Conservation (phyloP, 2,329 filamentous ascomycete genomes). For the Monilinia fructicola region DNA sequence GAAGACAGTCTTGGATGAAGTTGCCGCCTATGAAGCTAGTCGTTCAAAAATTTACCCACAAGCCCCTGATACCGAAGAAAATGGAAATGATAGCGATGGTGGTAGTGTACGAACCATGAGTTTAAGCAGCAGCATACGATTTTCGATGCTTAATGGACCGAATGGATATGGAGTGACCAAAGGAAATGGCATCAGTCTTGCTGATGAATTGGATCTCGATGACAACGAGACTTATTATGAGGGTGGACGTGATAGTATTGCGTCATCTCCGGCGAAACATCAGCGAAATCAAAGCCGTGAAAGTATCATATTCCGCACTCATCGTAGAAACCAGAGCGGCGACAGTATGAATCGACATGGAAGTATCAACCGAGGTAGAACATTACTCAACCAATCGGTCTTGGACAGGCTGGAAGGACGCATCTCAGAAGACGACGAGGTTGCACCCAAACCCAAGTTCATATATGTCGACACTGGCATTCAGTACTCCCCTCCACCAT, state of each 20-base stretch:
- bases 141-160: constrained; percentile 65
- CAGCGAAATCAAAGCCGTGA: constrained; percentile 58
- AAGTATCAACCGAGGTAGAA: constrained; percentile 54
- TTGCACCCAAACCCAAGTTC: constrained; percentile 43
- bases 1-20: constrained; percentile 80
- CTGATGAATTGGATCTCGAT: constrained; percentile 87
- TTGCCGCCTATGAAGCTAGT: constrained; percentile 66
- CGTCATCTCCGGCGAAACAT: constrained; percentile 51
- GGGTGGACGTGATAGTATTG: constrained; percentile 63
- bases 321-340: constrained; percentile 57
- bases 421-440: constrained; percentile 52
- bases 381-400: constrained; percentile 55
- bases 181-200: constrained; percentile 70
- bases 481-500: constrained; percentile 81
- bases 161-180: constrained; percentile 54
- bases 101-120: constrained; percentile 74
- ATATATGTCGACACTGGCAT: constrained; percentile 73
- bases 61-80: constrained; percentile 61
- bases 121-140: constrained; percentile 69
- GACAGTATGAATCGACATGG: constrained; percentile 58
- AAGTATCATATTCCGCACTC: constrained; percentile 51
- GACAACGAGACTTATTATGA: constrained; percentile 67
- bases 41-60: constrained; percentile 51
- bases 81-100: constrained; percentile 61
- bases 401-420: constrained; percentile 56